These are phyloP conservation scores for Ganoderma boninense DNA, from an alignment of 1,284 basidiomycete species.

Conservation along the genomic window DNA sequence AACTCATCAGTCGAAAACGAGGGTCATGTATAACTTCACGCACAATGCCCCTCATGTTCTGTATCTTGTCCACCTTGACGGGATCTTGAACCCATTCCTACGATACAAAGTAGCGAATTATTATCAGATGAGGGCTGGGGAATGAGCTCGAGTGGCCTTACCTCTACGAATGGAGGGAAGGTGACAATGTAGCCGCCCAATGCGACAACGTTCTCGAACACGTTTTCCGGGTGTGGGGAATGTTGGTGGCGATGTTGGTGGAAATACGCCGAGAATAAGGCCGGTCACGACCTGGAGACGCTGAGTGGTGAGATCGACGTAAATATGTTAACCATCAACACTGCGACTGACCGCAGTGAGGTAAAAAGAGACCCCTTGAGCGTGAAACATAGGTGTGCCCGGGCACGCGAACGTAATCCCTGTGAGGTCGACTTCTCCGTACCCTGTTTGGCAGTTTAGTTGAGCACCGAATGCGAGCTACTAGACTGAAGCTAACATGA, in stretches of 20 bases:
- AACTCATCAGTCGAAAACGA: neutral
- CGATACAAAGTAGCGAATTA: neutral
- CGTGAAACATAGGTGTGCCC: conserved; percentile 36
- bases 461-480: neutral
- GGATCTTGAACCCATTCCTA: conserved; percentile 18
- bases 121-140: too few relatives aligned
- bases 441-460: conserved; percentile 16
- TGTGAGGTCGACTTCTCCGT: conserved; percentile 25
- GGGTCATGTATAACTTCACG: neutral
- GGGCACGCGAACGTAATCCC: conserved; percentile 28
- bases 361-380: conserved; percentile 29
- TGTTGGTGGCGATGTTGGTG: conserved; percentile 5
- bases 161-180: conserved; percentile 18
- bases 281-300: conserved; percentile 27
- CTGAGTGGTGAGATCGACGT: neutral
- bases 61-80: conserved; percentile 10
- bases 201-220: conserved; percentile 7
- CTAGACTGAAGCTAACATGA: conserved; percentile 22
- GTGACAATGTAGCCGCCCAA: conserved; percentile 5
- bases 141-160: neutral
- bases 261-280: conserved; percentile 21
- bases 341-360: conserved; percentile 21
- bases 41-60: conserved; percentile 25
- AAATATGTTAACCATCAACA: neutral
- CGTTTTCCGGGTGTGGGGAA: conserved; percentile 14